Base-by-base conservation (phyloP, 2,329 filamentous ascomycete genomes). In the Trichoderma koningiopsis region DNA sequence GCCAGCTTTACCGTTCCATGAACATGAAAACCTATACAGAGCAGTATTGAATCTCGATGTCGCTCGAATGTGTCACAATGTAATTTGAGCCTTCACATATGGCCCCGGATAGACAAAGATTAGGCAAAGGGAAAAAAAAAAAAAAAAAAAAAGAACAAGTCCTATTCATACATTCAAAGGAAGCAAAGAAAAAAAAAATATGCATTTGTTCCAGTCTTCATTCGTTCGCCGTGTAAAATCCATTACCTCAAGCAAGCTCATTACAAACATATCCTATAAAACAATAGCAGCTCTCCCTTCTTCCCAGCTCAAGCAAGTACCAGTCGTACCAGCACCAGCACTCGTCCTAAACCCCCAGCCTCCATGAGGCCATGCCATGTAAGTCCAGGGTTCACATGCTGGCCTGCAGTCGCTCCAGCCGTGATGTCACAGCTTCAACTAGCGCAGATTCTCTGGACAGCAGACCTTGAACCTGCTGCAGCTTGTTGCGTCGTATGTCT, bases 381-480 rank as follows among this genome's bases (percentile, higher is more conserved):
- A 33, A 33, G 11, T 43, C 47, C 13, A n/a, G 47, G 5, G 13
- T 66, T 71, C 75, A 80, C 74, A 76, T 66, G 47, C 71, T 71
- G n/a, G 77, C 72, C 71, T 83, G 80, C 66, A 92, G 79, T 71
- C 83, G 85, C 77, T 90, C 87, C 71, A 93, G 79, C 68, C 90
- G 83, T 68, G 83, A 83, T 72, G 85, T 88, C 27, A 91, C 86
- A 27, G 88, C 90, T 73, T 92, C 89, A 7, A 92, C 87, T 74
- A 92, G 78, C 5, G 89, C 89, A 58, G 87, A 87, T 79, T 93
- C 90, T 33, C 90, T 82, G 69, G 90, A 88, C 72, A 93, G 79
- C 70, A 92, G 78, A 33, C 80, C 80, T 79, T 88, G 88, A 27
- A 92, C 88, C 76, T 91, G 86, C 68, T 83, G 83, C 72, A 92